Base-by-base conservation (phyloP, 768 basidiomycete genomes). In the Lentinula aciculospora region DNA sequence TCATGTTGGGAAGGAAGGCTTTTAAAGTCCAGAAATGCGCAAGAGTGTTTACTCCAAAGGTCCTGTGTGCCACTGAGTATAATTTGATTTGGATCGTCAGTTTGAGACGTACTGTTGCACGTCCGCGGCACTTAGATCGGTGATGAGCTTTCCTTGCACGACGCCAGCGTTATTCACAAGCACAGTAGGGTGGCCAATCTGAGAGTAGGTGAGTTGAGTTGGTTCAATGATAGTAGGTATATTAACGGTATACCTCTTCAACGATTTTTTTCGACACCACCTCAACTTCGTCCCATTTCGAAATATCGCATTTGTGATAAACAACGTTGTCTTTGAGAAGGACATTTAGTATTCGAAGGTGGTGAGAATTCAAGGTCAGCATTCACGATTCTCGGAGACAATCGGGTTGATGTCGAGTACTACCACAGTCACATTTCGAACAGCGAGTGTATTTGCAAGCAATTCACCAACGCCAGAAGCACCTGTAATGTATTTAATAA, bases 101-200 rank as follows among this genome's bases (percentile, higher is more conserved):
- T 7, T 32, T 15, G 13, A 21, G 21, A 60, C 69, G 31, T 59
- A 97, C 96, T 94, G 86, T 62, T 82, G 74, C 45, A 98, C 71
- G 65, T 99, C 96, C 54, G 83, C 79, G 4, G 88, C 81, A 2
- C 71, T 74, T 58, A 97, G 75, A 65, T 98, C 94, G 12, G 95
- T 72, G 31, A 99, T 73, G 2, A 86, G 72, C 64, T 94, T 95
- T 25, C 94, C 94, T 71, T 94, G 91, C 25, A 90, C 92, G 58
- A 97, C 85, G 19, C 95, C 97, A 0, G 96, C 97, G 67, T 96
- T 98, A 74, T 98, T 98, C 64, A 99, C 77, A 23, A 99, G 73
- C 37, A 98, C 80, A 0, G 97, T 97, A 0, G 92, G 92, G 58
- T 89, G 80, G 3, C 92, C 95, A 53, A 96, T 78, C 92, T 95